Conservation (phyloP, 306 rosid species). For the Hippophae rhamnoides region DNA sequence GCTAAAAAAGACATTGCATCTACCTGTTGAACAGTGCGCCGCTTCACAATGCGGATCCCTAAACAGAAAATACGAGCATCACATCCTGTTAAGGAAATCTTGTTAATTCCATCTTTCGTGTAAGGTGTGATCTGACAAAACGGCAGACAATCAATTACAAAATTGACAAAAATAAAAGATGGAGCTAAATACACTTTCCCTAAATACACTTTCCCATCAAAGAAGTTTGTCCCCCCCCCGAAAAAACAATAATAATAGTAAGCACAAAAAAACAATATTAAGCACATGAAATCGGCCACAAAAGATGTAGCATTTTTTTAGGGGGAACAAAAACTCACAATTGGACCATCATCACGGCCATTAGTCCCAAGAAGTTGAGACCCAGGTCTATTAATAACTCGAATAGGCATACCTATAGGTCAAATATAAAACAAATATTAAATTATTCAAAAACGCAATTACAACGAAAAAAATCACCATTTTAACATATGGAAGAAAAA, state of each 20-base stretch:
- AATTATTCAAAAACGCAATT: too few relatives aligned
- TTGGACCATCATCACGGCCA: constrained; percentile 99
- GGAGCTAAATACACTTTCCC: neutral
- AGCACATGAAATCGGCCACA: neutral
- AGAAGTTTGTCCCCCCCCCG: too few relatives aligned
- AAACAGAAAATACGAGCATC: constrained; percentile 85
- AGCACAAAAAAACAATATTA: neutral
- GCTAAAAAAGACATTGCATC: neutral
- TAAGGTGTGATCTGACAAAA: constrained; percentile 68
- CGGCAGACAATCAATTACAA: constrained; percentile 18
- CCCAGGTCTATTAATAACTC: constrained; percentile 87
- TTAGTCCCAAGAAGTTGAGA: constrained; percentile 89
- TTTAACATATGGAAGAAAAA: too few relatives aligned
- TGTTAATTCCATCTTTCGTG: constrained; percentile 80
- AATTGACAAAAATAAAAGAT: constrained; percentile 2
- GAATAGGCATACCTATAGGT: constrained; percentile 62
- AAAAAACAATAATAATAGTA: constrained; percentile 4
- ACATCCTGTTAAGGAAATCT: constrained; percentile 77
- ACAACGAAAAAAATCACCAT: too few relatives aligned
- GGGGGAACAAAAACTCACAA: constrained; percentile 48
- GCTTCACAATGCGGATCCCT: constrained; percentile 88
- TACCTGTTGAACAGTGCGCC: constrained; percentile 83
- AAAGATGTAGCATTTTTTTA: neutral
- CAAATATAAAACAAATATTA: neutral
- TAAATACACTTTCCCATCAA: neutral